Conservation (phyloP, 2,329 filamentous ascomycete genomes). For the Didymella pomorum region DNA sequence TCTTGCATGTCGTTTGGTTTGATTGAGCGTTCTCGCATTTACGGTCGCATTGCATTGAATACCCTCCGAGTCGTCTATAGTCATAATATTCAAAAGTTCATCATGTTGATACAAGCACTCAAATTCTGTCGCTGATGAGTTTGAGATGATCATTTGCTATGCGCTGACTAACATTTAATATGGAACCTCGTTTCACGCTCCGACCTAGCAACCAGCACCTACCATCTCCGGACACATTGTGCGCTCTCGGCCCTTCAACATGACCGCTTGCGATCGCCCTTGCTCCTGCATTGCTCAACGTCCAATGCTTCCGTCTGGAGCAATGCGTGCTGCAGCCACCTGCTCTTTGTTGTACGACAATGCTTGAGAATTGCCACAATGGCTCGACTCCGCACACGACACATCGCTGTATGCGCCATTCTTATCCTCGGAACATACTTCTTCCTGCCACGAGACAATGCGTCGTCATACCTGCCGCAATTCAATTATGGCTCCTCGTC, state of each 20-base stretch:
- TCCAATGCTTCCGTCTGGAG: constrained; percentile 6
- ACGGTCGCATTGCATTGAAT: constrained; percentile 27
- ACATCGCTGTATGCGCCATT: constrained; percentile 36
- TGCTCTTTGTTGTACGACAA: constrained; percentile 7
- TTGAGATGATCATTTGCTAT: neutral
- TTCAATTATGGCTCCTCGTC: constrained; percentile 17
- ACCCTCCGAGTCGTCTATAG: constrained; percentile 28
- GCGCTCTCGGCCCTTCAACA: constrained; percentile 11
- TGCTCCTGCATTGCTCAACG: neutral
- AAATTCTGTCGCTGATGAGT: neutral
- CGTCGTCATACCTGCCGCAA: constrained; percentile 16
- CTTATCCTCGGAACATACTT: constrained; percentile 41
- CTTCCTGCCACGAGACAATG: constrained; percentile 32
- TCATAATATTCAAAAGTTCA: constrained; percentile 19
- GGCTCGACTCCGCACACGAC: constrained; percentile 42
- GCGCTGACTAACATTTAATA: constrained; percentile 5
- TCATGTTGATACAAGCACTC: neutral
- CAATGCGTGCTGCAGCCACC: constrained; percentile 21
- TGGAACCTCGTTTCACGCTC: constrained; percentile 10
- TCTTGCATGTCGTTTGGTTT: constrained; percentile 10
- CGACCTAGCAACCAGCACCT: constrained; percentile 15
- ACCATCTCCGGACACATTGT: constrained; percentile 22
- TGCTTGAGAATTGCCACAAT: constrained; percentile 26
- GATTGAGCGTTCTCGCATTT: constrained; percentile 23
- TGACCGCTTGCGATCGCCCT: constrained; percentile 10